phyloP scores from a whole-genome alignment of 2,329 filamentous ascomycete genomes.

The Diaporthe longicolla region DNA sequence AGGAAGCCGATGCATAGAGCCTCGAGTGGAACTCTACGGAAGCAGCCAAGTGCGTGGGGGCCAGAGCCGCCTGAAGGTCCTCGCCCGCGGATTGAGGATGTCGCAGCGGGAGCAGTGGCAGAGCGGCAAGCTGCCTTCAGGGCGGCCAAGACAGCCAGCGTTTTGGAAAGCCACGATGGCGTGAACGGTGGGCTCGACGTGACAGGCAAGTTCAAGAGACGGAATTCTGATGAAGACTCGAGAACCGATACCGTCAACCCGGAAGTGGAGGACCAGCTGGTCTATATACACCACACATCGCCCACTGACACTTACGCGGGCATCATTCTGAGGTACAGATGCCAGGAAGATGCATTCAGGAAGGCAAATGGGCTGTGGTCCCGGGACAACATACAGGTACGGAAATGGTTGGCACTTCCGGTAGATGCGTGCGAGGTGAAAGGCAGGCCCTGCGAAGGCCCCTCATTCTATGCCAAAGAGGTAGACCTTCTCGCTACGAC shows the following conservation, averaged over 20 bases:
- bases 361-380: constrained; percentile 96
- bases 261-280: constrained; percentile 81
- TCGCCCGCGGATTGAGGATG: constrained; percentile 60
- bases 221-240: constrained; percentile 76
- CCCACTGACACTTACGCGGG: constrained; percentile 90
- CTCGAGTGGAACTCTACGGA: constrained; percentile 46
- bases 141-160: constrained; percentile 69
- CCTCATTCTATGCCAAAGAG: constrained; percentile 58
- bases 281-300: constrained; percentile 90
- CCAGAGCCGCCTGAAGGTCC: constrained; percentile 60
- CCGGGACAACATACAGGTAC: constrained; percentile 88
- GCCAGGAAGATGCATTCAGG: constrained; percentile 84
- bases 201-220: constrained; percentile 71
- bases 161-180: constrained; percentile 73
- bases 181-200: constrained; percentile 71
- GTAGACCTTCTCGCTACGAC: constrained; percentile 68
- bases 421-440: constrained; percentile 91
- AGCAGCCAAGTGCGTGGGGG: constrained; percentile 60
- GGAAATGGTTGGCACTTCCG: constrained; percentile 85
- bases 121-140: constrained; percentile 69
- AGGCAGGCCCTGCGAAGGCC: constrained; percentile 76
- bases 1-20: constrained; percentile 51
- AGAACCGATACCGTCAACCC: constrained; percentile 61
- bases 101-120: constrained; percentile 67
- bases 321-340: constrained; percentile 90